Percentiles rank a stretch among this genome's conserved stretches.
Conservation (phyloP, 2,329 filamentous ascomycete genomes). For the Apiospora hydei region DNA sequence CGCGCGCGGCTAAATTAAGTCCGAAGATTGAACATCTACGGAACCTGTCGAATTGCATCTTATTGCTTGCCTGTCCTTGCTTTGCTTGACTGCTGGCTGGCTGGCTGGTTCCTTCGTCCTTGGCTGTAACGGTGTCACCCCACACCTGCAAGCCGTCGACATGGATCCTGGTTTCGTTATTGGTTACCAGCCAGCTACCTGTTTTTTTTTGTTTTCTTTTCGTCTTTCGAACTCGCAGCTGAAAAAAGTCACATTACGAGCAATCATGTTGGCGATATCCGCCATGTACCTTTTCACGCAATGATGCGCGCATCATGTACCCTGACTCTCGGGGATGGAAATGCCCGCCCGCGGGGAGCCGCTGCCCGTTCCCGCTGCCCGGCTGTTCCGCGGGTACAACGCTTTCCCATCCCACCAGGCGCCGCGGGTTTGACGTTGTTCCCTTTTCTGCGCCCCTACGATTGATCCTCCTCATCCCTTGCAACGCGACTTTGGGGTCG, state of each 20-base stretch:
- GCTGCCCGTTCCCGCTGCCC: too few species aligned
- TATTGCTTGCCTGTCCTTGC: neutral
- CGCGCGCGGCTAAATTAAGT: conserved; percentile 9
- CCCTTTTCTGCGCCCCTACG: neutral
- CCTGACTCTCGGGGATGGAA: neutral
- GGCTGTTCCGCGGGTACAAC: neutral
- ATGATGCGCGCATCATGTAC: neutral
- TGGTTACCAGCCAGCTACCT: neutral
- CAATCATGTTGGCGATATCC: neutral
- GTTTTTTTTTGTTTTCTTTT: neutral
- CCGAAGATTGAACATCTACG: neutral
- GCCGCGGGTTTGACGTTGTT: neutral
- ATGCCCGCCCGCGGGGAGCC: neutral
- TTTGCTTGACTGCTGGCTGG: neutral
- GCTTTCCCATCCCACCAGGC: neutral
- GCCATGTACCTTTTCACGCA: neutral
- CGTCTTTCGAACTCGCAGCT: too few species aligned
- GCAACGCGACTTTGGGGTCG: neutral
- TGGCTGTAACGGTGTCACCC: neutral
- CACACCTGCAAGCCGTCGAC: neutral
- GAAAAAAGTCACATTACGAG: neutral
- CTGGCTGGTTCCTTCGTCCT: neutral
- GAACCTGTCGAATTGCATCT: neutral
- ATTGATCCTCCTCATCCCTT: neutral
- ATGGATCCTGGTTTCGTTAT: neutral